Evolutionary conservation across 2,329 filamentous ascomycete species (phyloP), one percentile per base, ranked within the genome.

Genomic region (Alternaria hordeiaustralica): DNA sequence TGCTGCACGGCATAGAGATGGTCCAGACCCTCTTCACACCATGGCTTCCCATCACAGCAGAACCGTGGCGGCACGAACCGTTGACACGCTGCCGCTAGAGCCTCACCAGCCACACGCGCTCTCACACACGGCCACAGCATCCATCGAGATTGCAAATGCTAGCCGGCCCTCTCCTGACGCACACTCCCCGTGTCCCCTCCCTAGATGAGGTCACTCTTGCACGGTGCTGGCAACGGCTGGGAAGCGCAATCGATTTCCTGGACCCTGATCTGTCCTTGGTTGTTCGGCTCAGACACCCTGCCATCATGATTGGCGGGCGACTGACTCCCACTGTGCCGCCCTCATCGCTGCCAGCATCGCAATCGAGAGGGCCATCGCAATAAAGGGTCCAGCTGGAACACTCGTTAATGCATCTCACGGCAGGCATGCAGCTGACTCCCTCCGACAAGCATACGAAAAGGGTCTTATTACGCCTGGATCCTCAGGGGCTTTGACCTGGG

Each of bases 311-410:
- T 64, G 64, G 61, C 26, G 8, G 18, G 56, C 43, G 8, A 0
- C 3, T 5, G 18, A 12, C 10, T 30, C 50, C 70, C 68, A 63
- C 51, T 50, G 47, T 44, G 64, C 61, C 30, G 61, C 66, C 70
- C 55, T 15, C 60, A 71, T 73, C 73, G 67, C 66, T 50, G n/a
- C 65, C 62, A 58, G 43, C 58, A 64, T 51, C 25, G 56, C 55
- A 18, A 55, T 58, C 61, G 51, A 54, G 20, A 60, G 21, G 63
- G 66, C 66, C 62, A 64, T 68, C 61, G 26, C 46, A 54, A 8
- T 30, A 28, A 30, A 21, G 45, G 54, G 18, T 41, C 45, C 49
- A 15, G 44, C 49, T 13, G 25, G 46, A 43, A 23, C 41, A 26
- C 23, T 54, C 51, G 33, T 56, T 55, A 67, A 60, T 58, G 28